Conservation (phyloP, 2,329 filamentous ascomycete genomes). For the Ascocoryne sarcoides region DNA sequence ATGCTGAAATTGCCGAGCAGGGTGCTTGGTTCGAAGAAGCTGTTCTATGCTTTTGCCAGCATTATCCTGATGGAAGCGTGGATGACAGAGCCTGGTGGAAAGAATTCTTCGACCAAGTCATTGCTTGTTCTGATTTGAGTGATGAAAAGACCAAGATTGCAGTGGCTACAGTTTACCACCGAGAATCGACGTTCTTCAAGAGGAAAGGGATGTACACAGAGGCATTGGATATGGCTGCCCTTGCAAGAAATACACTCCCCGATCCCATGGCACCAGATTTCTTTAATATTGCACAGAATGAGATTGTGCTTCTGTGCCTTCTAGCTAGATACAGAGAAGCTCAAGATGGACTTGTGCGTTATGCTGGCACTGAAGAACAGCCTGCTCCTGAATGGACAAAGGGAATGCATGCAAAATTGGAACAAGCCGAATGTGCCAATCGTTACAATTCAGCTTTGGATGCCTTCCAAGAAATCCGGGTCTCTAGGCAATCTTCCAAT, state of each 20-base stretch:
- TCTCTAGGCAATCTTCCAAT: conserved; percentile 6
- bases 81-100: conserved; percentile 21
- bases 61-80: conserved; percentile 16
- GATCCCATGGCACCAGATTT: conserved; percentile 14
- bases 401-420: conserved; percentile 17
- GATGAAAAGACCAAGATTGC: conserved; percentile 12
- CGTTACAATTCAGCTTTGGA: conserved; percentile 14
- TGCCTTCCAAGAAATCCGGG: conserved; percentile 12
- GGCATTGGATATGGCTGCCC: conserved; percentile 16
- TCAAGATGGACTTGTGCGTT: conserved; percentile 13
- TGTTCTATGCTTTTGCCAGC: conserved; percentile 15
- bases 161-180: conserved; percentile 17
- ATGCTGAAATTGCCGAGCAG: conserved; percentile 13
- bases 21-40: conserved; percentile 18
- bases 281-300: conserved; percentile 15
- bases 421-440: conserved; percentile 17
- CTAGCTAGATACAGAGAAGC: conserved; percentile 19
- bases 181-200: conserved; percentile 18
- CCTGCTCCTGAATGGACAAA: conserved; percentile 19
- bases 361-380: conserved; percentile 9
- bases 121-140: conserved; percentile 13
- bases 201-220: conserved; percentile 15
- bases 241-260: conserved; percentile 16
- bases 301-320: conserved; percentile 14
- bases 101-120: conserved; percentile 17